Percentiles rank a stretch among this genome's conserved stretches.
Evolutionary conservation across 2,329 filamentous ascomycete genomes (phyloP).

Genomic region (Cordyceps tenuipes): DNA sequence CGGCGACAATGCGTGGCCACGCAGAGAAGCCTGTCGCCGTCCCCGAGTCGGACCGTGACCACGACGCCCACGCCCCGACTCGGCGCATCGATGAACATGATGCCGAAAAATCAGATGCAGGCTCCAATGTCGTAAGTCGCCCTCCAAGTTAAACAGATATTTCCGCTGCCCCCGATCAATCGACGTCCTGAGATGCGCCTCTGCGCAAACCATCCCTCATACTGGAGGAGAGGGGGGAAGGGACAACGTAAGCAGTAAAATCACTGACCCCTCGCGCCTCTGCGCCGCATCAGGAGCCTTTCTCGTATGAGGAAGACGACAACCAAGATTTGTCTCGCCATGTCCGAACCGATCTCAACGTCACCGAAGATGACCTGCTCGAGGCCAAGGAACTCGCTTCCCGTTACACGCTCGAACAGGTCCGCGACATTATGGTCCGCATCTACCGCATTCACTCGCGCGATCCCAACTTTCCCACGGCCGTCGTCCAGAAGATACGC

Average conservation of each 20-base stretch:
- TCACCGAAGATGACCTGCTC: conserved; percentile 37
- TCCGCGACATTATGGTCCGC: conserved; percentile 33
- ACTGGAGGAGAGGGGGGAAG: background rate
- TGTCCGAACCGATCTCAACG: conserved; percentile 30
- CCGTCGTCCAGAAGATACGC: conserved; percentile 32
- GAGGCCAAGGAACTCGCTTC: conserved; percentile 37
- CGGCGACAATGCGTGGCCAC: conserved; percentile 4
- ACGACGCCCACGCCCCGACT: background rate
- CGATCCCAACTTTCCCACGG: conserved; percentile 34
- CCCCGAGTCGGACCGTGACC: background rate
- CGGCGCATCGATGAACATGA: conserved; percentile 4
- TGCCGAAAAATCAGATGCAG: conserved; percentile 9
- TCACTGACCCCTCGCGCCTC: background rate
- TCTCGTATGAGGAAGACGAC: conserved; percentile 32
- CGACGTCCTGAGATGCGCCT: background rate
- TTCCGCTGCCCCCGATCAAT: background rate
- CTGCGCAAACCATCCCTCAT: background rate
- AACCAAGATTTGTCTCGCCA: conserved; percentile 20
- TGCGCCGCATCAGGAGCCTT: conserved; percentile 23
- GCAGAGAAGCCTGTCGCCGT: conserved; percentile 8
- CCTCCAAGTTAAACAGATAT: background rate
- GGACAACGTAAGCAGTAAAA: conserved; percentile 1
- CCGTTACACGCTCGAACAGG: conserved; percentile 34
- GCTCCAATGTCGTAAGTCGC: conserved; percentile 5
- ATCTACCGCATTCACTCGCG: conserved; percentile 33